Conservation (phyloP, 2,329 filamentous ascomycete species). For the Phialocephala sp. region DNA sequence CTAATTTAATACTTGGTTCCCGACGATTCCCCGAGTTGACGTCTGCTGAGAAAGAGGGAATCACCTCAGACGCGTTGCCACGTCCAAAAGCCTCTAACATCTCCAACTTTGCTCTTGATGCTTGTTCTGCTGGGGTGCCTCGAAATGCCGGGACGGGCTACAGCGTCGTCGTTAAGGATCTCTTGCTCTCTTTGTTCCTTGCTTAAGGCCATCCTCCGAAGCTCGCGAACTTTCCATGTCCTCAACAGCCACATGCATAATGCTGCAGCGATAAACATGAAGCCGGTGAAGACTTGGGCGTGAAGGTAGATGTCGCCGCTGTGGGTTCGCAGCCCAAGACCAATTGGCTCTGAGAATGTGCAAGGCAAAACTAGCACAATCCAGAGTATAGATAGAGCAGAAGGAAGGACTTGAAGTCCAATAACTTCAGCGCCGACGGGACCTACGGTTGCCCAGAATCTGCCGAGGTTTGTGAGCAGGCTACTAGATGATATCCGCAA, state of each 20-base stretch:
- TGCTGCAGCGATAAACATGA: constrained; percentile 65
- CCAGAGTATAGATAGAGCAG: constrained; percentile 75
- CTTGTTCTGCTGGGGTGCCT: constrained; percentile 29
- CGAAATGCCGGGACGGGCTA: constrained; percentile 16
- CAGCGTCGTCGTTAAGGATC: constrained; percentile 30
- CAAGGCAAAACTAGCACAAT: constrained; percentile 71
- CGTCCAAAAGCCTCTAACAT: constrained; percentile 34
- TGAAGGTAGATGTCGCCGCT: constrained; percentile 58
- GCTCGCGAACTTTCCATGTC: constrained; percentile 64
- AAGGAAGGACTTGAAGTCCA: constrained; percentile 70
- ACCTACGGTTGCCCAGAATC: constrained; percentile 70
- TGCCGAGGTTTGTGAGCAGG: constrained; percentile 16
- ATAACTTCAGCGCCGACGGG: constrained; percentile 78
- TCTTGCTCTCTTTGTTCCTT: constrained; percentile 30
- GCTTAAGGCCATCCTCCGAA: constrained; percentile 45
- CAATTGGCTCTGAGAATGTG: constrained; percentile 69
- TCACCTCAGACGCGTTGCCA: constrained; percentile 31
- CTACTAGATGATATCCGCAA: neutral
- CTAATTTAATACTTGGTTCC: neutral
- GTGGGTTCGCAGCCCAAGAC: constrained; percentile 55
- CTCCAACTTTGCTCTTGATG: constrained; percentile 32
- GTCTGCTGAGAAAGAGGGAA: neutral
- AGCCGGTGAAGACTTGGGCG: constrained; percentile 64
- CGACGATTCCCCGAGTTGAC: neutral
- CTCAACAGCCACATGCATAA: constrained; percentile 58